A percentile compares a stretch with the other conserved stretches of the same genome.
Evolutionary conservation across 495 filamentous ascomycete genomes (phyloP).

Genomic region (Penicillium atrosanguineum): DNA sequence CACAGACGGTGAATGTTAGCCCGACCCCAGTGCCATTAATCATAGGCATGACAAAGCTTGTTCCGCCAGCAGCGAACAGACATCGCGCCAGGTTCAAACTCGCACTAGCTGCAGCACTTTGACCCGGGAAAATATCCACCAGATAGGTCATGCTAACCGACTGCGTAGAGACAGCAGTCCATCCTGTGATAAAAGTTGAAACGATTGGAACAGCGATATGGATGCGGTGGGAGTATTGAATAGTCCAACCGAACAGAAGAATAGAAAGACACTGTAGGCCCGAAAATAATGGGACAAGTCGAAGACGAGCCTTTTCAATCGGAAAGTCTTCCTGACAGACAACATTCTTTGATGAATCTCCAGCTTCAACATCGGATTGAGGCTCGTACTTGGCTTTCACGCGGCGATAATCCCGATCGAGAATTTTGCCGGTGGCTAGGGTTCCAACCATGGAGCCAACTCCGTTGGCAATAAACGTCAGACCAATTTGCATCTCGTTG

Average conservation of each 20-base stretch:
- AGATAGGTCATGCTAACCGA: slow-evolving; percentile 44
- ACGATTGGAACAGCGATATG: slow-evolving; percentile 55
- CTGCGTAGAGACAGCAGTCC: slow-evolving; percentile 49
- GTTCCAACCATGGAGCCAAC: slow-evolving; percentile 51
- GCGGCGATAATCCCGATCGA: slow-evolving; percentile 16
- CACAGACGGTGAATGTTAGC: slow-evolving; percentile 36
- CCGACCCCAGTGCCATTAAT: slow-evolving; percentile 57
- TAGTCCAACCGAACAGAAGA: slow-evolving; percentile 59
- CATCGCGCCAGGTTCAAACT: slow-evolving; percentile 67
- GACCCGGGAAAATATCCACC: slow-evolving; percentile 60
- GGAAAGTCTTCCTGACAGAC: slow-evolving; percentile 31
- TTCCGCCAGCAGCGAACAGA: slow-evolving; percentile 61
- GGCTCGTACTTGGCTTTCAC: slow-evolving; percentile 14
- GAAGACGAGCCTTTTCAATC: slow-evolving; percentile 47
- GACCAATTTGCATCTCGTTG: slow-evolving; percentile 45
- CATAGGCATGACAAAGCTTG: slow-evolving; percentile 61
- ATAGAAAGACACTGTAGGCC: slow-evolving; percentile 40
- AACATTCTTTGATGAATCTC: background rate
- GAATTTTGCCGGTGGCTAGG: slow-evolving; percentile 37
- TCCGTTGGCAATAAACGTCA: slow-evolving; percentile 52
- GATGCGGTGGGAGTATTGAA: slow-evolving; percentile 39
- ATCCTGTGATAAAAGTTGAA: slow-evolving; percentile 56
- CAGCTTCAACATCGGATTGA: background rate
- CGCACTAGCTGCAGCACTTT: slow-evolving; percentile 61
- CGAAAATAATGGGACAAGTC: slow-evolving; percentile 39